Conservation (phyloP, 805 yeast genomes). For the Lipomyces yamanashiensis region DNA sequence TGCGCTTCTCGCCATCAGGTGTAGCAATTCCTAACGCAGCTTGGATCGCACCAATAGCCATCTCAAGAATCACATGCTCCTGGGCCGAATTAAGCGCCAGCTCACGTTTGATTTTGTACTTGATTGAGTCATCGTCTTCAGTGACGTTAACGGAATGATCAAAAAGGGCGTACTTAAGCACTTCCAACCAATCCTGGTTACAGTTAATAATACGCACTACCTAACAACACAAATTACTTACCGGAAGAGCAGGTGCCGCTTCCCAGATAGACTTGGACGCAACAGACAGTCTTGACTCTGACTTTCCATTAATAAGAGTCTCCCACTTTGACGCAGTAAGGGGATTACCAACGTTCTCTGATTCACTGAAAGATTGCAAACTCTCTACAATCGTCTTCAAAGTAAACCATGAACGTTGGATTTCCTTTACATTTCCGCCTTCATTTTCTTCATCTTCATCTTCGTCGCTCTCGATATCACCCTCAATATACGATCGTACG, state of each 20-base stretch:
- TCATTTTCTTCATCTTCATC: constrained; percentile 24
- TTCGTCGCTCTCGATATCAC: constrained; percentile 11
- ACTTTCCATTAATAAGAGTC: constrained; percentile 10
- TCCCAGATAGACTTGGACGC: constrained; percentile 32
- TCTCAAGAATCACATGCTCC: constrained; percentile 25
- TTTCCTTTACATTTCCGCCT: not conserved
- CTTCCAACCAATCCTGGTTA: constrained; percentile 16
- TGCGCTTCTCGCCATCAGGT: not conserved
- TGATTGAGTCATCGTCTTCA: constrained; percentile 16
- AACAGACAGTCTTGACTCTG: constrained; percentile 30
- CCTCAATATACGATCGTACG: constrained; percentile 12
- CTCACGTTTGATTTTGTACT: constrained; percentile 6
- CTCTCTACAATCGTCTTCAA: constrained; percentile 25
- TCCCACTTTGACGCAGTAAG: constrained; percentile 13
- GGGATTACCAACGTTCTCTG: constrained; percentile 19
- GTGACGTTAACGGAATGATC: constrained; percentile 17
- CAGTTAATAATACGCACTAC: not conserved
- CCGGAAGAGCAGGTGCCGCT: constrained; percentile 13
- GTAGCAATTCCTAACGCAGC: constrained; percentile 5
- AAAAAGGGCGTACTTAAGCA: constrained; percentile 24
- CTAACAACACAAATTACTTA: not conserved
- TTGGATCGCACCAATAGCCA: constrained; percentile 27
- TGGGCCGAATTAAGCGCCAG: constrained; percentile 22
- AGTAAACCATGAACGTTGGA: constrained; percentile 20
- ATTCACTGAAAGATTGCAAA: constrained; percentile 22